These are phyloP conservation scores for Nitzschia sp. DNA, from an alignment of 108 stramenopile species.

Conservation along the genomic window DNA sequence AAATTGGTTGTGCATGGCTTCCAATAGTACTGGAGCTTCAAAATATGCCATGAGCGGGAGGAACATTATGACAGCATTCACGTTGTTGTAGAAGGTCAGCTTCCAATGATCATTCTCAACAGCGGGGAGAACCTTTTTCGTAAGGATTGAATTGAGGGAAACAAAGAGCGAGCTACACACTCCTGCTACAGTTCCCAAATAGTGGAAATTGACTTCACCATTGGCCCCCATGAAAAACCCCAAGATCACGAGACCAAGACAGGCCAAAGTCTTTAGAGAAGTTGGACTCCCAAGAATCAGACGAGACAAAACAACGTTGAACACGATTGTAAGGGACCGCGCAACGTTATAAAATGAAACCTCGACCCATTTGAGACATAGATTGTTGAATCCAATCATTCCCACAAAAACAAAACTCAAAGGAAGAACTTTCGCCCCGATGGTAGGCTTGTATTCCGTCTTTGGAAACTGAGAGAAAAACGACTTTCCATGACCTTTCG, in stretches of 20 bases:
- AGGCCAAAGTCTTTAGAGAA: slow-evolving; percentile 66
- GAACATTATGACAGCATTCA: slow-evolving; percentile 91
- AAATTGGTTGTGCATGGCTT: slow-evolving; percentile 46
- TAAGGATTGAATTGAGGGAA: slow-evolving; percentile 93
- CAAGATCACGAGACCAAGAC: slow-evolving; percentile 81
- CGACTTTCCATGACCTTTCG: slow-evolving; percentile 37
- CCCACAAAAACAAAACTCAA: slow-evolving; percentile 89
- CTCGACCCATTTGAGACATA: slow-evolving; percentile 93
- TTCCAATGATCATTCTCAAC: slow-evolving; percentile 94
- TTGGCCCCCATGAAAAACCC: slow-evolving; percentile 91
- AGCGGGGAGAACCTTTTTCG: slow-evolving; percentile 84
- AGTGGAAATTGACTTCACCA: slow-evolving; percentile 87
- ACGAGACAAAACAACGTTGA: slow-evolving; percentile 89
- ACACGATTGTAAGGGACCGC: slow-evolving; percentile 91
- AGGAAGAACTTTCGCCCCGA: slow-evolving; percentile 70
- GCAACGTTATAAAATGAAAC: slow-evolving; percentile 98
- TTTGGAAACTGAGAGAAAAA: slow-evolving; percentile 89
- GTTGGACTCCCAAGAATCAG: slow-evolving; percentile 78
- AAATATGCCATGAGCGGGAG: slow-evolving; percentile 81
- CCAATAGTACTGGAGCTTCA: slow-evolving; percentile 60
- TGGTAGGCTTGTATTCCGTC: slow-evolving; percentile 63
- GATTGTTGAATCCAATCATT: slow-evolving; percentile 97
- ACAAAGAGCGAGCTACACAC: slow-evolving; percentile 91
- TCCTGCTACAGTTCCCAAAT: slow-evolving; percentile 84
- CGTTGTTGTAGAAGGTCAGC: slow-evolving; percentile 94